Percentiles rank a stretch among this genome's conserved stretches.
These are phyloP conservation scores for Stachybotrys echinatus DNA, from an alignment of 2,329 filamentous ascomycete species.

Conservation along the genomic window DNA sequence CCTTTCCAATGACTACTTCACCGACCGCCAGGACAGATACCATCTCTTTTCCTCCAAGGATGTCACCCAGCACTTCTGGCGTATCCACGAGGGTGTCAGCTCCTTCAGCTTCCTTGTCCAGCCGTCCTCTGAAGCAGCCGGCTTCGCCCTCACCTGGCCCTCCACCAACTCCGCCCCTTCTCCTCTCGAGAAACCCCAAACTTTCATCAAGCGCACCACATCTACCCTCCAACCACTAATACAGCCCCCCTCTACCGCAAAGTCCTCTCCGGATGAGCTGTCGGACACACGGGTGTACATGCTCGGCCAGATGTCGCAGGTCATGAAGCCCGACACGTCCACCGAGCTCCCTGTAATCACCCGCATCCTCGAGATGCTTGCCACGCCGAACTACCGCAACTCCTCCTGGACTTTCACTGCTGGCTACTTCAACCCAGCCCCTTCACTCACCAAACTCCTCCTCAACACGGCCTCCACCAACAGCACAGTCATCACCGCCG, in stretches of 20 bases:
- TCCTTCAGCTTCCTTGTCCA: conserved; percentile 77
- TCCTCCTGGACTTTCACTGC: conserved; percentile 95
- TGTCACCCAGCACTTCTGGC: conserved; percentile 76
- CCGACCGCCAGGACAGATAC: conserved; percentile 90
- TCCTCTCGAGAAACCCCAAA: conserved; percentile 63
- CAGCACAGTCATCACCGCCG: conserved; percentile 86
- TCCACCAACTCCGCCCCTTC: conserved; percentile 66
- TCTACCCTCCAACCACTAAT: conserved; percentile 63
- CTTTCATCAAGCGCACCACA: conserved; percentile 67
- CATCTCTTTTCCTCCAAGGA: conserved; percentile 79
- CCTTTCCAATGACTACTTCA: conserved; percentile 90
- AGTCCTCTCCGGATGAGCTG: conserved; percentile 14
- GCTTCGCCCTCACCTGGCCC: conserved; percentile 69
- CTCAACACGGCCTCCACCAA: conserved; percentile 63
- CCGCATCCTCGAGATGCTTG: conserved; percentile 64
- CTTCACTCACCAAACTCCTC: conserved; percentile 73
- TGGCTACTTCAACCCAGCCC: conserved; percentile 96
- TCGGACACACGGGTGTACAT: conserved; percentile 75
- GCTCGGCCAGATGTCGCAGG: conserved; percentile 79
- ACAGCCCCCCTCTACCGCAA: conserved; percentile 20
- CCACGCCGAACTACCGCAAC: conserved; percentile 55
- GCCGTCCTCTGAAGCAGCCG: conserved; percentile 51
- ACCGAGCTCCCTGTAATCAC: conserved; percentile 84
- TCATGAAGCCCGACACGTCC: conserved; percentile 73
- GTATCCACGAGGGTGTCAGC: conserved; percentile 70